Conservation (phyloP, 805 yeast species). For the Starmerella floricola region DNA sequence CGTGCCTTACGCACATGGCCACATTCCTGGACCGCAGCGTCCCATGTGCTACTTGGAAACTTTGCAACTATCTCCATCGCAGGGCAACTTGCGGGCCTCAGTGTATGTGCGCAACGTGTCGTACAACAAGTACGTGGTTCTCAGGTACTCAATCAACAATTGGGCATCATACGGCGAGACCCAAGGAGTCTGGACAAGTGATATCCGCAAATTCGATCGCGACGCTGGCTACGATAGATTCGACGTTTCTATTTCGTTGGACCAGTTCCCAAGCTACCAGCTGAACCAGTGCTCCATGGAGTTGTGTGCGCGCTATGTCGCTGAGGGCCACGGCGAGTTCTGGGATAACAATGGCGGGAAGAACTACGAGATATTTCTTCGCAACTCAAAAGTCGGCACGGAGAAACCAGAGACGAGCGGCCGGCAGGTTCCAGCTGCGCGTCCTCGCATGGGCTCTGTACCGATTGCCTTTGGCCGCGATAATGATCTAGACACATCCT, state of each 20-base stretch:
- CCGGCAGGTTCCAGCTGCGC: too few species aligned
- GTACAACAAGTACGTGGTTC: slow-evolving; percentile 53
- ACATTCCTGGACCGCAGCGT: slow-evolving; percentile 18
- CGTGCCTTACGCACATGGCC: slow-evolving; percentile 17
- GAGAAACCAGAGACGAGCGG: neutral
- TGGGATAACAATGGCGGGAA: slow-evolving; percentile 66
- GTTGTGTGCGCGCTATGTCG: slow-evolving; percentile 47
- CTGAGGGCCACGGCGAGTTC: slow-evolving; percentile 37
- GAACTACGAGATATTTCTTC: slow-evolving; percentile 47
- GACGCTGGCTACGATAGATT: slow-evolving; percentile 46
- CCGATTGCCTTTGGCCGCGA: neutral
- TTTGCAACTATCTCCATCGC: slow-evolving; percentile 46
- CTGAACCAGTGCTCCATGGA: slow-evolving; percentile 29
- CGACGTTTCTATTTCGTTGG: slow-evolving; percentile 42
- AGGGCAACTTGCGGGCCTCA: slow-evolving; percentile 51
- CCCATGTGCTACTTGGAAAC: slow-evolving; percentile 52
- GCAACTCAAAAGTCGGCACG: slow-evolving; percentile 14
- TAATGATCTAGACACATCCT: neutral
- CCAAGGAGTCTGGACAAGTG: slow-evolving; percentile 48
- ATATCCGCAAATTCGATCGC: slow-evolving; percentile 29
- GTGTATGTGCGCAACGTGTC: slow-evolving; percentile 67
- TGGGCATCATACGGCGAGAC: slow-evolving; percentile 70
- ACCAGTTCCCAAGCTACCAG: slow-evolving; percentile 15
- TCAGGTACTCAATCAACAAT: slow-evolving; percentile 62
- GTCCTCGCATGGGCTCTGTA: neutral